Conservation (phyloP, 2,329 filamentous ascomycete species). For the Reticulascus tulasneorum region DNA sequence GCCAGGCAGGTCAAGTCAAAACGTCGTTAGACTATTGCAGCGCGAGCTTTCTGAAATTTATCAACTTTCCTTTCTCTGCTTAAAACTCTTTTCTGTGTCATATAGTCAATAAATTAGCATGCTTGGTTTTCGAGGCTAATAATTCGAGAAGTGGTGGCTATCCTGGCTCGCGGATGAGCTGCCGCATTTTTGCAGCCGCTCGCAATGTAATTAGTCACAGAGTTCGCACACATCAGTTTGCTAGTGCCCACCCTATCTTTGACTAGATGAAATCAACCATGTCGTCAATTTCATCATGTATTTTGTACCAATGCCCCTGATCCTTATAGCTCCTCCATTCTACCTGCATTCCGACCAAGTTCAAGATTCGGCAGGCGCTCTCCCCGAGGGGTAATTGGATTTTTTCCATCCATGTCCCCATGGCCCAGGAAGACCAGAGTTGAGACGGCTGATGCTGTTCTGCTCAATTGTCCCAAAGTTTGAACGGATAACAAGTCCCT, state of each 20-base stretch:
- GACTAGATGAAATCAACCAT: conserved; percentile 20
- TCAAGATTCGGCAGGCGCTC: conserved; percentile 25
- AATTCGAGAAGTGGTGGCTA: too few relatives aligned
- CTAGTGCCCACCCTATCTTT: background rate
- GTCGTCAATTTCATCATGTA: conserved; percentile 44
- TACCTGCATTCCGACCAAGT: conserved; percentile 27
- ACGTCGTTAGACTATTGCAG: too few relatives aligned
- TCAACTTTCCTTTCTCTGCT: too few relatives aligned
- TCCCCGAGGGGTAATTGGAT: conserved; percentile 27
- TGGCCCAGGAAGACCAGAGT: conserved; percentile 42
- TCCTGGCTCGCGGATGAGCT: too few relatives aligned
- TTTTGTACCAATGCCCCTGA: conserved; percentile 44
- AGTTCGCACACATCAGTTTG: too few relatives aligned
- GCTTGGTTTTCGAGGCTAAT: too few relatives aligned
- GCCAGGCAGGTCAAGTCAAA: too few relatives aligned
- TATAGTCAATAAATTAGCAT: too few relatives aligned
- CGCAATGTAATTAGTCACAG: too few relatives aligned
- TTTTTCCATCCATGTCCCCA: conserved; percentile 33
- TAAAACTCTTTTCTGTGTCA: too few relatives aligned
- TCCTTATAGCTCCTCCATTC: conserved; percentile 34
- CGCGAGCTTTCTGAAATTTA: too few relatives aligned
- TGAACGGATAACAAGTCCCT: conserved; percentile 26
- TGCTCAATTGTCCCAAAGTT: conserved; percentile 11
- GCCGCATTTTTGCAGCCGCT: too few relatives aligned
- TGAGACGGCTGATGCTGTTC: conserved; percentile 9